Evolutionary conservation across 2,329 filamentous ascomycete genomes (phyloP), one percentile per base, ranked within the genome.

Genomic region (Cercospora brassicicola): DNA sequence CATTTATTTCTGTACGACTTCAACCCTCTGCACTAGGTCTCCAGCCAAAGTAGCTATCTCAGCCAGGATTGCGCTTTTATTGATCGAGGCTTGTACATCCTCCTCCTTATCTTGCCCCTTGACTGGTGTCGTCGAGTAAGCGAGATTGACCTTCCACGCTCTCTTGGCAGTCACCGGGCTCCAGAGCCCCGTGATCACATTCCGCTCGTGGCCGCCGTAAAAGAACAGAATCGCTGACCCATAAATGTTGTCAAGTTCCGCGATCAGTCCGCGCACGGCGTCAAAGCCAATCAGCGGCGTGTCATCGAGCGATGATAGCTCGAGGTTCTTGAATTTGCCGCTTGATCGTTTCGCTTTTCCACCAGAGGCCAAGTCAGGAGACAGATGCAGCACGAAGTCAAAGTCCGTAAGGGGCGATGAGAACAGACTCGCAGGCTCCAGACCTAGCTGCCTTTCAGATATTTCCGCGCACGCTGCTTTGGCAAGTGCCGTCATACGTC

Each of bases 331-430:
- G 84, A 90, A 97, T 31, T 85, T 84, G 0, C 84, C 80, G 57
- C 85, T 84, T 0, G 84, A 79, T 59, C 73, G 76, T 36, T 73
- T 82, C 13, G 73, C 76, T 64, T 75, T 75, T 39, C 73, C 76
- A n/a, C 5, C 26, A 23, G 56, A 61, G 23, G 45, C 33, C 23
- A 28, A 18, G 31, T 85, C 84, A 0, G 84, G 80, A 56, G 87
- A 86, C 20, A 98, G 82, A 75, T 90, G 87, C 64, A 99, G 83
- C n/a, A 94, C 82, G 71, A 98, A 90, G 78, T 98, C 93, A 78
- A 94, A 99, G 72, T 97, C 93, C 9, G 80, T 79, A 5, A 92
- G 83, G 0, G 90, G 87, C 2, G 90, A 84, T n/a, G 86, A 83
- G 81, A 98, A 98, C 8, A 98, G 84, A 1, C 82, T 79, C 33